Percentiles rank a stretch among this genome's conserved stretches.
Evolutionary conservation across 2,329 filamentous ascomycete species (phyloP).

Genomic region (Fulvia fulva): DNA sequence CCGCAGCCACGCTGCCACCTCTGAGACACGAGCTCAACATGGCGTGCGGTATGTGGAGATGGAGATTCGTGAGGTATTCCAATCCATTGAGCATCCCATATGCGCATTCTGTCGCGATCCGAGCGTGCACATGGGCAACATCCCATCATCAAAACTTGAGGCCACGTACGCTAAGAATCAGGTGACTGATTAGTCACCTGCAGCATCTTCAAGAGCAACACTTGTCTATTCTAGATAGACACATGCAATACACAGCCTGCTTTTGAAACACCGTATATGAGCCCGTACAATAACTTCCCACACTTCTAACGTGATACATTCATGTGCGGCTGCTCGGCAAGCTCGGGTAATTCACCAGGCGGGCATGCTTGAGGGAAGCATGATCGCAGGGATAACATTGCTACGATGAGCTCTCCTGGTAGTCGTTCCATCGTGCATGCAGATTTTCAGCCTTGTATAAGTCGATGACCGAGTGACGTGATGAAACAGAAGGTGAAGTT

Average conservation of each 20-base stretch:
- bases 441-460: background rate
- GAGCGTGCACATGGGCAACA: too few species aligned
- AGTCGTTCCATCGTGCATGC: conserved; percentile 13
- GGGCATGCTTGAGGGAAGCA: conserved; percentile 20
- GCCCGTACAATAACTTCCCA: too few species aligned
- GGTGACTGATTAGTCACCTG: too few species aligned
- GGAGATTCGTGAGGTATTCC: conserved; percentile 8
- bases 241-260: too few species aligned
- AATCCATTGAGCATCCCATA: conserved; percentile 12
- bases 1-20: conserved; percentile 3
- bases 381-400: conserved; percentile 23
- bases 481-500: background rate
- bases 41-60: conserved; percentile 14
- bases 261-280: too few species aligned
- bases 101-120: too few species aligned
- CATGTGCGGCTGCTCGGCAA: background rate
- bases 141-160: too few species aligned
- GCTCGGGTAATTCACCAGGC: too few species aligned
- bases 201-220: too few species aligned
- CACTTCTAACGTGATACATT: too few species aligned
- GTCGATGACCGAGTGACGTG: background rate
- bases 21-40: conserved; percentile 6
- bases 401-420: conserved; percentile 28
- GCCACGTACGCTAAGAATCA: too few species aligned
- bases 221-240: too few species aligned